Conservation (phyloP, 305 asterid genomes). For the Petunia hybrid region DNA sequence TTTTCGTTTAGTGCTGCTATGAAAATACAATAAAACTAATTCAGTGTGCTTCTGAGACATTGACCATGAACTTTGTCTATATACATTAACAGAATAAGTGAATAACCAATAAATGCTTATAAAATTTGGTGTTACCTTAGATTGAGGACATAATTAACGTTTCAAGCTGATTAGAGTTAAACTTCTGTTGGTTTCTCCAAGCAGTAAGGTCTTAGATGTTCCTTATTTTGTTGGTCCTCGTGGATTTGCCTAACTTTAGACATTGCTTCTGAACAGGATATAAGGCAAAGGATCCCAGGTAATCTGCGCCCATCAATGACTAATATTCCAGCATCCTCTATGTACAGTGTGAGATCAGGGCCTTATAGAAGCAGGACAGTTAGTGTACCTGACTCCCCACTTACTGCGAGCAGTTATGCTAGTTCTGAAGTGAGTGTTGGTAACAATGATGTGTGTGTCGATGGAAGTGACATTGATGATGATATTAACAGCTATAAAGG, state of each 20-base stretch:
- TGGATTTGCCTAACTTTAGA: conserved; percentile 17
- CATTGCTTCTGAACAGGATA: conserved; percentile 75
- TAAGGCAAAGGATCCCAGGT: conserved; percentile 84
- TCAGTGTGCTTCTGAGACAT: conserved; percentile 35
- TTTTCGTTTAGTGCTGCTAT: conserved; percentile 21
- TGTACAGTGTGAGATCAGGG: conserved; percentile 96
- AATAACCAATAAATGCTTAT: not conserved
- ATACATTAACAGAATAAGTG: too few species aligned
- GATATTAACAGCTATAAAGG: conserved; percentile 79
- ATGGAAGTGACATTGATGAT: conserved; percentile 69
- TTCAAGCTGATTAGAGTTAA: not conserved
- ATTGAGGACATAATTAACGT: not conserved
- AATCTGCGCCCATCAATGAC: conserved; percentile 85
- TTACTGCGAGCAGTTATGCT: conserved; percentile 92
- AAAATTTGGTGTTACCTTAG: not conserved
- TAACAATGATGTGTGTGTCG: conserved; percentile 65
- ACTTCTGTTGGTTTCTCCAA: conserved; percentile 22
- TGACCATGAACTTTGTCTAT: too few species aligned
- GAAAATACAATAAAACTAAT: not conserved
- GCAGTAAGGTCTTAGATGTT: conserved; percentile 80
- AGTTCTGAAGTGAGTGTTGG: conserved; percentile 94
- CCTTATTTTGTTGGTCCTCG: conserved; percentile 53
- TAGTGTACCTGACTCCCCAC: conserved; percentile 89
- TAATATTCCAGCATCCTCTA: conserved; percentile 87
- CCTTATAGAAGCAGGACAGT: conserved; percentile 63